Base-by-base conservation (phyloP, 192 early-diverging fungal genomes). In the Pecoramyces ruminantium region DNA sequence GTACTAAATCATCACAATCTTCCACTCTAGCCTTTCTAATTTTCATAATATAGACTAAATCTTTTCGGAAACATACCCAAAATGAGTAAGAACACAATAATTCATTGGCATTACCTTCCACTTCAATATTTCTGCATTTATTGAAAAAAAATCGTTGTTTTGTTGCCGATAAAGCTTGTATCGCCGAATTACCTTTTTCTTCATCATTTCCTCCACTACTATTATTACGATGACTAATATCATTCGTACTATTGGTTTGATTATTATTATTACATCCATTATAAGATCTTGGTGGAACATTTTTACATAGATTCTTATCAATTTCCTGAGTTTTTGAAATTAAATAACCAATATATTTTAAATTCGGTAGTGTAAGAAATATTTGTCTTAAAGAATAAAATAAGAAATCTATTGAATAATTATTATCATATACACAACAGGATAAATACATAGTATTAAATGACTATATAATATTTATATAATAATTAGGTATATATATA, bases 1-100 rank as follows among this genome's bases (percentile, higher is more conserved):
- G 89, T 9, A 86, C 83, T 25, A 90, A 79, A 83, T 90, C 89
- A 82, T 90, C 89, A 79, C 87, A 88, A 82, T 90, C 89, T 80
- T 89, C 89, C 4, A 90, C 86, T 30, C 84, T 79, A 15, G 87
- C 88, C 38, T 80, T 85, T 77, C 89, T 28, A 16, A 90, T 83
- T 39, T 83, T 84, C 25, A 89, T 77, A 12, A 80, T 30, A 2
- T 87, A 88, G 16, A 85, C 30, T 27, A 90, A 82, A 30, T 86
- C 86, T 77, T 83, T 81, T 38, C 88, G 83, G 11, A 78, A 39
- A 80, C 88, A 89, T 18, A 86, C 82, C 51, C 51, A 67, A 0
- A 67, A 67, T 21, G 17, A 17, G 21, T 51, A 4, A 17, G 42
- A 21, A 21, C 18, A 51, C 17, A 21, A 0, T 9, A 9, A 0